Evolutionary conservation across 352 stramenopile genomes (phyloP).

Genomic region (Globisporangium nagaii): DNA sequence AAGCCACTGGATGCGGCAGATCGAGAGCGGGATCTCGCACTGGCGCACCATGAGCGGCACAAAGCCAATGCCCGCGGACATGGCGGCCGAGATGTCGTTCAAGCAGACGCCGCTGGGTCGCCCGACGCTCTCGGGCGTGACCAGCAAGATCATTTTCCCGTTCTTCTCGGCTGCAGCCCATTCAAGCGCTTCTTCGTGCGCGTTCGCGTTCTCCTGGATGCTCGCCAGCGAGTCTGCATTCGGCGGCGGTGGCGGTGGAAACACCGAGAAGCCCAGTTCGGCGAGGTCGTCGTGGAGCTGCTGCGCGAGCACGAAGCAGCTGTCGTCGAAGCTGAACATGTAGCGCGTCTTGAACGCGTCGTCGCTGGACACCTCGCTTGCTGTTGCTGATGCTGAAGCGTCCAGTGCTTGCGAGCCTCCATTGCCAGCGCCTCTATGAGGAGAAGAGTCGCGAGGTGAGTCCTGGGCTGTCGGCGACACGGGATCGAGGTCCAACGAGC

Average conservation of each 20-base stretch:
- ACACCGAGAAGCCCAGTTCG: constrained; percentile 36
- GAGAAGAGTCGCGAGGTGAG: not conserved
- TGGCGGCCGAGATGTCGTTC: constrained; percentile 72
- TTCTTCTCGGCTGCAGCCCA: constrained; percentile 55
- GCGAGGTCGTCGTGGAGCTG: constrained; percentile 51
- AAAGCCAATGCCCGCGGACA: constrained; percentile 60
- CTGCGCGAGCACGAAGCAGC: constrained; percentile 43
- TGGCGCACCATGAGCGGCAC: constrained; percentile 66
- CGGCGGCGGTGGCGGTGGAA: constrained; percentile 18
- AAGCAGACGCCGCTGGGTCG: constrained; percentile 54
- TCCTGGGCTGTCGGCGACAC: not conserved
- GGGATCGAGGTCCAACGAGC: constrained; percentile 5
- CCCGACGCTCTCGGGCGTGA: constrained; percentile 68
- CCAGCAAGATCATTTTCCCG: constrained; percentile 62
- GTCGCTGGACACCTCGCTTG: not conserved
- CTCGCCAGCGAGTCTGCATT: not conserved
- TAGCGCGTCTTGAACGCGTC: constrained; percentile 26
- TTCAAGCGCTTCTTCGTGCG: constrained; percentile 47
- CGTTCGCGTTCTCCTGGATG: constrained; percentile 3
- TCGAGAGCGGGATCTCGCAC: constrained; percentile 75
- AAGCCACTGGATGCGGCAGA: constrained; percentile 80
- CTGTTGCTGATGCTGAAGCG: not conserved
- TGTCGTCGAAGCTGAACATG: constrained; percentile 67
- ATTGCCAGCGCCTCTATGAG: not conserved
- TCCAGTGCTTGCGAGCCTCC: not conserved